Evolutionary conservation across 495 filamentous ascomycete species (phyloP), one percentile per base, ranked within the genome.

Genomic region (Penicillium paradoxum): DNA sequence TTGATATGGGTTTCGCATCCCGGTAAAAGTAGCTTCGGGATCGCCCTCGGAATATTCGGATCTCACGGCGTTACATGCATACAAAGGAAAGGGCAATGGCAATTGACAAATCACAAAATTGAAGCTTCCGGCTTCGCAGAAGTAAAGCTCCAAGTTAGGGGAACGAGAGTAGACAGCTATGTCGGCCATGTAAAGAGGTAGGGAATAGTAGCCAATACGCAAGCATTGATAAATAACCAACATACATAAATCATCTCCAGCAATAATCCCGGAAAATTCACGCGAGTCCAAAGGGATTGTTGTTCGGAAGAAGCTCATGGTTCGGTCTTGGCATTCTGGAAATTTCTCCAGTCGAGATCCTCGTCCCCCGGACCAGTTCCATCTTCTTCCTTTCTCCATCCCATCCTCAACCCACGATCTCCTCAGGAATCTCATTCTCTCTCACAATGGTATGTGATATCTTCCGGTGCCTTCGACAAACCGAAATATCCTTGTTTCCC

Each of bases 261-360:
- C 9, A 11, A 44, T 13, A 17, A 17, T 1, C n/a, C 14, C 24
- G 14, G 4, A 10, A 19, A 15, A 29, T 7, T 38, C 32, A 43
- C 54, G 40, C 41, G 30, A 42, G 48, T 56, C 30, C 45, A 15
- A 15, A 10, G 5, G n/a, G 14, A 6, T 37, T 32, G 29, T 42
- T 38, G 32, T 38, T 57, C 55, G 56, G 60, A 39, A 68, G 62
- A 53, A 67, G 59, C 58, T 64, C 49, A 44, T 49, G 33, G 46
- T 49, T 44, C 49, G 62, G 73, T 71, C 74, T 77, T 77, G 74
- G 74, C 74, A 77, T 77, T 77, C 74, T 77, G 74, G 74, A 77
- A 77, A 77, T 75, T 77, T 77, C 73, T 76, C 72, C 64, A 70
- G 59, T 62, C 67, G 63, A 64, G 66, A 67, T 69, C 70, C 69